Percentiles rank a stretch among this genome's conserved stretches.
Evolutionary conservation across 2,329 filamentous ascomycete species (phyloP).

Genomic region (Botrytis medusae): DNA sequence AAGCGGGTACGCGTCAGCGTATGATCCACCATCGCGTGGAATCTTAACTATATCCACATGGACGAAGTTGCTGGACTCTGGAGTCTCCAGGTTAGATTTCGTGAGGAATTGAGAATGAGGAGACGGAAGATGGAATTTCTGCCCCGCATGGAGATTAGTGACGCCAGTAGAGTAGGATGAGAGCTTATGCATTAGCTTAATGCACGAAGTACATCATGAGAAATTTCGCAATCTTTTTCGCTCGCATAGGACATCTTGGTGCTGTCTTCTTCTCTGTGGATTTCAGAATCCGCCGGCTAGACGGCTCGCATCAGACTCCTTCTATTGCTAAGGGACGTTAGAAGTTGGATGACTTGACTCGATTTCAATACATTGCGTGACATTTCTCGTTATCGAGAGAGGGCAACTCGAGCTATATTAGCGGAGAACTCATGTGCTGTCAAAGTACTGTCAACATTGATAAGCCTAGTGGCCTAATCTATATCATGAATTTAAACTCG

Average conservation of each 20-base stretch:
- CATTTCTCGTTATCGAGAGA: not conserved
- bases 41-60: not conserved
- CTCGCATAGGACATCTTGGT: not conserved
- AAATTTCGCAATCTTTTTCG: not conserved
- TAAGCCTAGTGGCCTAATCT: not conserved
- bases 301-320: not conserved
- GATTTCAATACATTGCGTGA: not conserved
- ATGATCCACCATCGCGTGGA: not conserved
- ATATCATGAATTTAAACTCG: not conserved
- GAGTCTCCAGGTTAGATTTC: not conserved
- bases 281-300: too few relatives aligned
- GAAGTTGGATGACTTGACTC: not conserved
- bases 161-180: not conserved
- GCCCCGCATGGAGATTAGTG: not conserved
- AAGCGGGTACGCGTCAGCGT: constrained; percentile 1
- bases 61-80: not conserved
- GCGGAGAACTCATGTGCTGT: not conserved
- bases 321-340: not conserved
- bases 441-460: not conserved
- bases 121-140: not conserved
- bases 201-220: not conserved
- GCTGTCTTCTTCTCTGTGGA: not conserved
- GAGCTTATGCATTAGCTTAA: not conserved
- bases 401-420: not conserved
- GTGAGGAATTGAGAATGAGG: not conserved